A percentile compares a stretch with the other conserved stretches of the same genome.
Evolutionary conservation across 2,329 filamentous ascomycete genomes (phyloP).

Genomic region (Fusarium scirpi): DNA sequence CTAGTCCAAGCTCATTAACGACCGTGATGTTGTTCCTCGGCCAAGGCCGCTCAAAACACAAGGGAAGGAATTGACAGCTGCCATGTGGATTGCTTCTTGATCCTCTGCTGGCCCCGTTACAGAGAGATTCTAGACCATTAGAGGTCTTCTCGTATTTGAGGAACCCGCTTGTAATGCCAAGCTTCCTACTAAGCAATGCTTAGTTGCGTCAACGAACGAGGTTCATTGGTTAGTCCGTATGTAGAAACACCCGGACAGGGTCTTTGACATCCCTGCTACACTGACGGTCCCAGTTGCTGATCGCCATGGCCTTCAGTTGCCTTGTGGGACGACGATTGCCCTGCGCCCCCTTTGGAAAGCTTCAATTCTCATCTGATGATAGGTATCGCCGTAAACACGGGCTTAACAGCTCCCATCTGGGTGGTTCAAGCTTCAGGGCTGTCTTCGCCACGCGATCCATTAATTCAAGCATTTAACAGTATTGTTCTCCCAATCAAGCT

Average conservation of each 20-base stretch:
- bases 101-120: background rate
- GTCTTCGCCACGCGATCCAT: background rate
- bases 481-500: background rate
- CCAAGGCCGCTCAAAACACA: constrained; percentile 4
- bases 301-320: constrained; percentile 17
- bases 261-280: constrained; percentile 9
- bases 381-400: constrained; percentile 4
- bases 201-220: background rate
- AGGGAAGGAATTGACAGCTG: constrained; percentile 11
- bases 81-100: constrained; percentile 17
- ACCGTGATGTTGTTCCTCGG: constrained; percentile 6
- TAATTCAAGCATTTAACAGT: background rate
- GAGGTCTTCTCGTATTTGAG: constrained; percentile 29
- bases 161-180: constrained; percentile 17
- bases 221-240: constrained; percentile 26
- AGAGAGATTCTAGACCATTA: constrained; percentile 23
- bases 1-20: background rate
- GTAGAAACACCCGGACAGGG: constrained; percentile 25
- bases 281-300: constrained; percentile 22
- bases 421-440: background rate
- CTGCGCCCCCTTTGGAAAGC: constrained; percentile 15
- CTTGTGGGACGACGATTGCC: constrained; percentile 22
- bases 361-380: constrained; percentile 18
- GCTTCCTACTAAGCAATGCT: constrained; percentile 15
- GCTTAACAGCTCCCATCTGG: background rate